These are phyloP conservation scores for Brassica nigra DNA, from an alignment of 345 rosid species.

Conservation along the genomic window DNA sequence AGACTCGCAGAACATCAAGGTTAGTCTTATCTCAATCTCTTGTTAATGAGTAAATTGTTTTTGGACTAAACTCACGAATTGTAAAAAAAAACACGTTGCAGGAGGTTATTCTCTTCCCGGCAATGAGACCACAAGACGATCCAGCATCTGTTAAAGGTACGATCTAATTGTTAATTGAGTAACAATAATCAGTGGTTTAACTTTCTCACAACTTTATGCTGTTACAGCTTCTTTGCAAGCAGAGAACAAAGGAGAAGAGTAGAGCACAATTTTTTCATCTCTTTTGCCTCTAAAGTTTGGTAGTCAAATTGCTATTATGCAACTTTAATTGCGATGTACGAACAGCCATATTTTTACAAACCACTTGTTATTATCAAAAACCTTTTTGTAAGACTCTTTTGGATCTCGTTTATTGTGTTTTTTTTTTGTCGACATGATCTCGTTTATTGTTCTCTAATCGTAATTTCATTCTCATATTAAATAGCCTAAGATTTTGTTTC, in stretches of 20 bases:
- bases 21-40: slow-evolving; percentile 25
- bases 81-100: slow-evolving; percentile 31
- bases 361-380: neutral
- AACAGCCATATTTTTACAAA: neutral
- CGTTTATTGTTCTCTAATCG: neutral
- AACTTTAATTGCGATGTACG: slow-evolving; percentile 13
- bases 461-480: neutral
- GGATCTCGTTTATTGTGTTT: neutral
- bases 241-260: slow-evolving; percentile 23
- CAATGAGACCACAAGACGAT: slow-evolving; percentile 97
- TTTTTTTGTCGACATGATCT: neutral
- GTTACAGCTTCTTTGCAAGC: slow-evolving; percentile 26
- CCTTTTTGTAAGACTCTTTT: neutral
- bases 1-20: slow-evolving; percentile 97
- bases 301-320: slow-evolving; percentile 14
- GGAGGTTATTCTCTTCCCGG: slow-evolving; percentile 98
- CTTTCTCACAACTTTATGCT: neutral
- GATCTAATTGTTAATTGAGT: neutral
- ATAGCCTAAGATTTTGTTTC: neutral
- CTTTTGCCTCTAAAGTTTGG: neutral
- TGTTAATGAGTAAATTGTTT: neutral
- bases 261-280: slow-evolving; percentile 28
- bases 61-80: neutral
- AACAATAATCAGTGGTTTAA: neutral
- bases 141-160: slow-evolving; percentile 59